Evolutionary conservation across 768 basidiomycete genomes (phyloP).

Genomic region (Phlegmacium glaucopus): DNA sequence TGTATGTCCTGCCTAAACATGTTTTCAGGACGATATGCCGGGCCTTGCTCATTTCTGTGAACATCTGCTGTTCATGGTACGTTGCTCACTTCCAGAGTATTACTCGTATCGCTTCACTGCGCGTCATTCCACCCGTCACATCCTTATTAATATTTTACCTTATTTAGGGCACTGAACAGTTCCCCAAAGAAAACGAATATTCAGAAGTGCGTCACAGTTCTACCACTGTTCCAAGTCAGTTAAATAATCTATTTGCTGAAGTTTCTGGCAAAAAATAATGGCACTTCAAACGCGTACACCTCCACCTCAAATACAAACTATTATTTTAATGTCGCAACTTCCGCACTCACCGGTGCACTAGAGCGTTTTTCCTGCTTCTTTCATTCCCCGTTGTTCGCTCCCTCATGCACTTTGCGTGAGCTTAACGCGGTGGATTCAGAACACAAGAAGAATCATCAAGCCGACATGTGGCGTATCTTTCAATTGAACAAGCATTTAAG

Average conservation of each 20-base stretch:
- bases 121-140: not conserved
- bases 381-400: constrained; percentile 85
- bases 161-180: constrained; percentile 72
- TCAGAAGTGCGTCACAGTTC: constrained; percentile 52
- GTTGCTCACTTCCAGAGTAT: constrained; percentile 14
- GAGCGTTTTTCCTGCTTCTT: constrained; percentile 86
- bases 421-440: constrained; percentile 96
- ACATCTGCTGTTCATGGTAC: constrained; percentile 92
- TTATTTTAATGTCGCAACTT: constrained; percentile 67
- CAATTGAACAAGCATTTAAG: constrained; percentile 89
- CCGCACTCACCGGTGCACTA: constrained; percentile 64
- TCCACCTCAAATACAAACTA: constrained; percentile 91
- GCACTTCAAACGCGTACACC: constrained; percentile 89
- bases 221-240: not conserved
- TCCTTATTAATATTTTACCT: constrained; percentile 1
- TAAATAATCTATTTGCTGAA: constrained; percentile 18
- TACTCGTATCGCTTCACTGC: not conserved
- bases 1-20: constrained; percentile 20
- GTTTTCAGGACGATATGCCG: constrained; percentile 74
- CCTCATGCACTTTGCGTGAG: constrained; percentile 84
- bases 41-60: constrained; percentile 96
- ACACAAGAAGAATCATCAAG: constrained; percentile 93
- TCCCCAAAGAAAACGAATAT: constrained; percentile 93
- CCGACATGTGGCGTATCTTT: constrained; percentile 90
- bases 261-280: constrained; percentile 81